These are phyloP conservation scores for Kockovaella imperatae DNA, from an alignment of 768 basidiomycete species.

Conservation along the genomic window DNA sequence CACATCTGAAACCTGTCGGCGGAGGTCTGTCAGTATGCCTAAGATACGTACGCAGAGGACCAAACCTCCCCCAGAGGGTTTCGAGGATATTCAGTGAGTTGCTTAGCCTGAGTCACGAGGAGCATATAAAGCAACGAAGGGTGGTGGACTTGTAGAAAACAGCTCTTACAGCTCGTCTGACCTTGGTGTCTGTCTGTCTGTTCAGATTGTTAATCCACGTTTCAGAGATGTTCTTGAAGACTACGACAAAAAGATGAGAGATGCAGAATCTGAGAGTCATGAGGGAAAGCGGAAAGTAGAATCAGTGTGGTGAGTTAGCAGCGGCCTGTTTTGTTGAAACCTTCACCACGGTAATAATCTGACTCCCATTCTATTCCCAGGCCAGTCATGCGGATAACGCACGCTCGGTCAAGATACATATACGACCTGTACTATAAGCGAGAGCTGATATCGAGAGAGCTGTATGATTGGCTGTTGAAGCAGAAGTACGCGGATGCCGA, in stretches of 20 bases:
- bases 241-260: slow-evolving; percentile 98
- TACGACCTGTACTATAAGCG: slow-evolving; percentile 99
- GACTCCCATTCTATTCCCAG: slow-evolving; percentile 39
- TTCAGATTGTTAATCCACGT: slow-evolving; percentile 1
- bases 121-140: no score
- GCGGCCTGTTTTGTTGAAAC: background rate
- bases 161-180: background rate
- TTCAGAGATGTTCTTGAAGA: slow-evolving; percentile 78
- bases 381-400: slow-evolving; percentile 98
- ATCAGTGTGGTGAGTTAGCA: slow-evolving; percentile 39
- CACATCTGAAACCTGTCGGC: background rate
- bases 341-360: background rate
- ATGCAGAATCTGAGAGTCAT: slow-evolving; percentile 94
- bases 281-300: slow-evolving; percentile 66
- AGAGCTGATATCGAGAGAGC: slow-evolving; percentile 78
- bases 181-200: background rate
- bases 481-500: slow-evolving; percentile 94
- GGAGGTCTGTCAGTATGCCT: slow-evolving; percentile 56
- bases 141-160: no score
- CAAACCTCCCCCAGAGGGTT: slow-evolving; percentile 90
- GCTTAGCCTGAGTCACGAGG: background rate
- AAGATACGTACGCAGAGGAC: slow-evolving; percentile 88
- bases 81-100: slow-evolving; percentile 68
- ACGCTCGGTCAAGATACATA: slow-evolving; percentile 90
- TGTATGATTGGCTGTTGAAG: slow-evolving; percentile 97